Evolutionary conservation across 495 filamentous ascomycete species (phyloP).

Genomic region (Polyplosphaeria fusca): DNA sequence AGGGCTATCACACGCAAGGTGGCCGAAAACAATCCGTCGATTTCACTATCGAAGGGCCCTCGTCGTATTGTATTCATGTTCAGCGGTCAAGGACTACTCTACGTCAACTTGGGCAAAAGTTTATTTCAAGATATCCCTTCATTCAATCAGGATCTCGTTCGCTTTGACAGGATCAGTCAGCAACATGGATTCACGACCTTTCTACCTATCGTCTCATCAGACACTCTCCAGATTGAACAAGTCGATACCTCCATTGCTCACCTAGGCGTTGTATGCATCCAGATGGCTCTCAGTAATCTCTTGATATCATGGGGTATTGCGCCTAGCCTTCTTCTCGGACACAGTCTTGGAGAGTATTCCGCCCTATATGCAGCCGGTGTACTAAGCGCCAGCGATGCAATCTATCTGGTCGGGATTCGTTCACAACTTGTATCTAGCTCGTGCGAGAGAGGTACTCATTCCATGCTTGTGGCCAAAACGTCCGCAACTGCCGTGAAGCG

Average conservation of each 20-base stretch:
- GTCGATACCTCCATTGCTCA: constrained; percentile 27
- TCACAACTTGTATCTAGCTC: constrained; percentile 37
- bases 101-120: neutral
- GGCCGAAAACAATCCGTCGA: neutral
- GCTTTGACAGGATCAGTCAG: constrained; percentile 37
- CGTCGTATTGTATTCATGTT: neutral
- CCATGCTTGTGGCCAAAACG: constrained; percentile 52
- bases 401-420: constrained; percentile 42
- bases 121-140: neutral
- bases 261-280: constrained; percentile 36
- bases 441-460: constrained; percentile 41
- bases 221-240: constrained; percentile 8
- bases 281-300: constrained; percentile 43
- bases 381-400: constrained; percentile 39
- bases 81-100: neutral
- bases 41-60: neutral
- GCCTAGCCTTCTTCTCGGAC: constrained; percentile 43
- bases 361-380: constrained; percentile 46
- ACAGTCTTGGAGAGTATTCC: constrained; percentile 49
- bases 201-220: constrained; percentile 29
- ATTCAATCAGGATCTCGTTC: neutral
- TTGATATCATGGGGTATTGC: constrained; percentile 41
- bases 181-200: constrained; percentile 42
- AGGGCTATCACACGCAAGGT: neutral
- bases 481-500: constrained; percentile 35